Evolutionary conservation across 1,284 basidiomycete genomes (phyloP).

Genomic region (Phylloporus sp.): DNA sequence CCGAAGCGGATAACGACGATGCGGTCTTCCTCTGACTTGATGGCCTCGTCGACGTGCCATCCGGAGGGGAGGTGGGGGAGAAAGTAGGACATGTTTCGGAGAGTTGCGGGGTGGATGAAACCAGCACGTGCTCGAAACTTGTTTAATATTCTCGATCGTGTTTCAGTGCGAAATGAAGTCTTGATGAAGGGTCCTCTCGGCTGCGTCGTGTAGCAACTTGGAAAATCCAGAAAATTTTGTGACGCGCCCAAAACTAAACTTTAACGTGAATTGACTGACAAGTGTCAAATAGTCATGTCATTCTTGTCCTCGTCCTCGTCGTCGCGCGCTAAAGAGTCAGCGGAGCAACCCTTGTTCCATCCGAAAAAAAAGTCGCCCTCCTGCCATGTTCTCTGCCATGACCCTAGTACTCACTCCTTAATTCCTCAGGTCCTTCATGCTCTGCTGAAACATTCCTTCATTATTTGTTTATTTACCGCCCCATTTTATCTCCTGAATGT

Average conservation of each 20-base stretch:
- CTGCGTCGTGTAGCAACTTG: conserved; percentile 6
- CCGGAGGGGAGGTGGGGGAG: conserved; percentile 92
- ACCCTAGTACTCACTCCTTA: neutral
- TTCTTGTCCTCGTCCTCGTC: neutral
- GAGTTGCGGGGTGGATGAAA: too few species aligned
- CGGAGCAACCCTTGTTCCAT: neutral
- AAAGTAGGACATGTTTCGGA: conserved; percentile 78
- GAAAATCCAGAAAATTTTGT: neutral
- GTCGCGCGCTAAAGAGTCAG: neutral
- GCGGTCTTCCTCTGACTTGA: conserved; percentile 96
- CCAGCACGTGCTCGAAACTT: conserved; percentile 4
- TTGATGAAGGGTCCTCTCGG: conserved; percentile 3
- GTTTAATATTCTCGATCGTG: conserved; percentile 9
- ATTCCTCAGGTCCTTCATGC: neutral
- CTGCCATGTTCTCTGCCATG: neutral
- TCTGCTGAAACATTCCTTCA: conserved; percentile 27
- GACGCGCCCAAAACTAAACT: neutral
- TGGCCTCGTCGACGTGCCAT: conserved; percentile 98
- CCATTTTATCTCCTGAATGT: conserved; percentile 17
- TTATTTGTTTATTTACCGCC: conserved; percentile 35
- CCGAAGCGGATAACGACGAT: conserved; percentile 96
- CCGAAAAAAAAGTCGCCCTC: neutral
- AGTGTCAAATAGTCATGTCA: neutral
- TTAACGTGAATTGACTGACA: neutral
- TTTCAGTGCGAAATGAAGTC: conserved; percentile 8